phyloP scores from a whole-genome alignment of 2,329 filamentous ascomycete species.

The Epichloe glyceriae region DNA sequence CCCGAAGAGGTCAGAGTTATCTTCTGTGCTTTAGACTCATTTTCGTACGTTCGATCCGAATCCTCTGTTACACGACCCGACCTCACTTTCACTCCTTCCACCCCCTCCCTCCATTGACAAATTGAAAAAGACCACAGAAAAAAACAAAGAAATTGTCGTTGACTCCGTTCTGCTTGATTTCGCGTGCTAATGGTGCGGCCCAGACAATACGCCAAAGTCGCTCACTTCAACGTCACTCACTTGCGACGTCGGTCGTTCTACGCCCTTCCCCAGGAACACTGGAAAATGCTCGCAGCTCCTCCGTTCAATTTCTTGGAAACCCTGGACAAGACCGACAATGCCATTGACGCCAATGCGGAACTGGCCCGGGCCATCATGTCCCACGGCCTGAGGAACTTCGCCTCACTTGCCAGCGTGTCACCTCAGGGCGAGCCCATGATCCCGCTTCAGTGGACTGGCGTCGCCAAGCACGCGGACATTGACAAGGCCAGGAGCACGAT shows the following conservation, averaged over 20 bases:
- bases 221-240: slow-evolving; percentile 86
- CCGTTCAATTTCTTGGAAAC: slow-evolving; percentile 76
- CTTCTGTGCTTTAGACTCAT: slow-evolving; percentile 76
- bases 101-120: too few relatives aligned
- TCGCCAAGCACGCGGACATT: slow-evolving; percentile 60
- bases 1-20: slow-evolving; percentile 71
- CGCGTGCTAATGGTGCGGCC: neutral
- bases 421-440: slow-evolving; percentile 31
- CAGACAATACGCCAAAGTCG: slow-evolving; percentile 72
- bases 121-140: too few relatives aligned
- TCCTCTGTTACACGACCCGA: too few relatives aligned
- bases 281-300: slow-evolving; percentile 65
- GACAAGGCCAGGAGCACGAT: slow-evolving; percentile 90
- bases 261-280: slow-evolving; percentile 70
- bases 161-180: neutral
- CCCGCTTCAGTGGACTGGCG: slow-evolving; percentile 53
- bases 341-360: slow-evolving; percentile 78
- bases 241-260: slow-evolving; percentile 87
- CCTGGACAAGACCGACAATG: slow-evolving; percentile 66
- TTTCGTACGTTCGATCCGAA: slow-evolving; percentile 48
- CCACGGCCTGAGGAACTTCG: slow-evolving; percentile 56
- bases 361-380: slow-evolving; percentile 67
- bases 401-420: slow-evolving; percentile 27
- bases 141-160: too few relatives aligned
- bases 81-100: too few relatives aligned